These are phyloP conservation scores for Phytophthora macrochlamydospora DNA, from an alignment of 352 stramenopile species.

Conservation along the genomic window DNA sequence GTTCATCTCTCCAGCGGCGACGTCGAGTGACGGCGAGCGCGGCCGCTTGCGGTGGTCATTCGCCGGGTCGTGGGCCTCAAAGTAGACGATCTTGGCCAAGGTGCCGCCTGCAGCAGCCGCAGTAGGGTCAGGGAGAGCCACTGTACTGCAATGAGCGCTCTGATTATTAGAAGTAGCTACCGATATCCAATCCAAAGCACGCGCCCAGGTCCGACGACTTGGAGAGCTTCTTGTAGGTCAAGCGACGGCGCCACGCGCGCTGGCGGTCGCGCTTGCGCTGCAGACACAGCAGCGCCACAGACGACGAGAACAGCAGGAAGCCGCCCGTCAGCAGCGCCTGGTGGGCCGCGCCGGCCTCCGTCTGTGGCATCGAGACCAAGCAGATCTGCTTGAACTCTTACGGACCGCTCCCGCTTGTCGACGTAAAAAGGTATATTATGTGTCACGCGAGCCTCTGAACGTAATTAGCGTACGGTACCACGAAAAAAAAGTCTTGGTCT, in stretches of 20 bases:
- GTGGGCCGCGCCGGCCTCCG: conserved; percentile 6
- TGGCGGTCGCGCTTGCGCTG: conserved; percentile 72
- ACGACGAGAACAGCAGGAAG: conserved; percentile 81
- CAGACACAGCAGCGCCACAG: conserved; percentile 64
- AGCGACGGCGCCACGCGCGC: conserved; percentile 68
- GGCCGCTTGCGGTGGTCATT: conserved; percentile 64
- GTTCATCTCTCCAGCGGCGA: conserved; percentile 84
- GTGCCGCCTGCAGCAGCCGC: conserved; percentile 74
- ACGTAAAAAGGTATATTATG: too few species aligned
- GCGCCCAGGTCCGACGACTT: conserved; percentile 87
- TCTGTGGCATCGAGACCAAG: background rate
- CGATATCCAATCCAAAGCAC: conserved; percentile 87
- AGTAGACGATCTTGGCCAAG: conserved; percentile 96
- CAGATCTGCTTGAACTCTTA: background rate
- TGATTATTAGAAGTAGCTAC: conserved; percentile 12
- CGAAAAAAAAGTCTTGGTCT: too few species aligned
- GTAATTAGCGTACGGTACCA: too few species aligned
- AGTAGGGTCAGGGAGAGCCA: background rate
- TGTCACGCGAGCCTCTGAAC: too few species aligned
- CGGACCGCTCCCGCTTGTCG: background rate
- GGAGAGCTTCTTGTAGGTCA: conserved; percentile 88
- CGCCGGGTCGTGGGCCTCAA: conserved; percentile 74
- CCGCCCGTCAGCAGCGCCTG: conserved; percentile 54
- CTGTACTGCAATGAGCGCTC: background rate
- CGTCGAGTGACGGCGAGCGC: conserved; percentile 76